Evolutionary conservation across 805 yeast genomes (phyloP).

Genomic region (Torulaspora delbrueckii): DNA sequence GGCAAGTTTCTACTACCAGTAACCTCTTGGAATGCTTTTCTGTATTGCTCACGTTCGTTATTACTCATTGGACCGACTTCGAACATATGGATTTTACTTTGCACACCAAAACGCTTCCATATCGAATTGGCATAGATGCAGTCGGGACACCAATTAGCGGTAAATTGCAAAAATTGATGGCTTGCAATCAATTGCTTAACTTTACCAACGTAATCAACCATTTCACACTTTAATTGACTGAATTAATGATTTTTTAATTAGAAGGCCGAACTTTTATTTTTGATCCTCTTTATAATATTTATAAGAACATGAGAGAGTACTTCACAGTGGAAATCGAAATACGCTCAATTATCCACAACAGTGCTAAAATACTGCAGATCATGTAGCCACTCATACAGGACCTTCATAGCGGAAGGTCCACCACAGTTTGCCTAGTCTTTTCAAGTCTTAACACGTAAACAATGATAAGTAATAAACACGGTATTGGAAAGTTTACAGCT

Average conservation of each 20-base stretch:
- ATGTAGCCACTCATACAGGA: too few relatives aligned
- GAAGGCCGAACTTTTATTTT: background rate
- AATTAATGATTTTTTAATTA: background rate
- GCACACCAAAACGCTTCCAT: conserved; percentile 50
- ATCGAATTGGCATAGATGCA: conserved; percentile 58
- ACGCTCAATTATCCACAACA: background rate
- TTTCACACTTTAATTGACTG: background rate
- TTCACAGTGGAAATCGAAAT: background rate
- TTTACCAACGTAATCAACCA: conserved; percentile 29
- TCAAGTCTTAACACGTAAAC: background rate
- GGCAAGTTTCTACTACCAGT: conserved; percentile 35
- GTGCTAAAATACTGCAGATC: too few relatives aligned
- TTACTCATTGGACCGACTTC: conserved; percentile 39
- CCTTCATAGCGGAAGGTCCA: background rate
- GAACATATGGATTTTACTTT: conserved; percentile 46
- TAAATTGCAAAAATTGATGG: conserved; percentile 51
- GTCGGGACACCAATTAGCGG: conserved; percentile 78
- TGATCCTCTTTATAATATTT: background rate
- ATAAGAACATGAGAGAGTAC: too few relatives aligned
- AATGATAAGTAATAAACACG: background rate
- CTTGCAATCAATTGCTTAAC: conserved; percentile 46
- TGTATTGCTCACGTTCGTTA: conserved; percentile 31
- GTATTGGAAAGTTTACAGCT: background rate
- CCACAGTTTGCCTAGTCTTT: background rate
- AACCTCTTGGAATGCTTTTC: conserved; percentile 32